Percentiles rank a stretch among this genome's conserved stretches.
phyloP scores from a whole-genome alignment of 2,329 filamentous ascomycete genomes.

The Phaeosphaeriaceae sp. region DNA sequence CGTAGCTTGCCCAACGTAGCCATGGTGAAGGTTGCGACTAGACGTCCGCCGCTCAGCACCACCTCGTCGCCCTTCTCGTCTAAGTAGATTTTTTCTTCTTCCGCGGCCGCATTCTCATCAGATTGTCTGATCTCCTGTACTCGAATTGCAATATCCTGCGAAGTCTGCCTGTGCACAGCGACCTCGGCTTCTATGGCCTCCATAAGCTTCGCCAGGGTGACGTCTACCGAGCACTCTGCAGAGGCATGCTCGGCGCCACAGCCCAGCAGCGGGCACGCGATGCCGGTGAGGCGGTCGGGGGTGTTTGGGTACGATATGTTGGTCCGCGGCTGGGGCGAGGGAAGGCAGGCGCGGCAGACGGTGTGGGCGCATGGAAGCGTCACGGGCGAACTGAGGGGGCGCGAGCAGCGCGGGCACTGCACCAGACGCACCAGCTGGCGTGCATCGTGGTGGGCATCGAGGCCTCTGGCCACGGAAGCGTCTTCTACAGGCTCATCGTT shows the following conservation, averaged over 20 bases:
- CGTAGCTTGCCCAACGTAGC: conserved; percentile 67
- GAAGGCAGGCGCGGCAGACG: conserved; percentile 78
- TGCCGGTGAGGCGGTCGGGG: conserved; percentile 70
- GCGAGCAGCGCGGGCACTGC: conserved; percentile 78
- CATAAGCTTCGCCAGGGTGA: conserved; percentile 76
- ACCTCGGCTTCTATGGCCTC: conserved; percentile 61
- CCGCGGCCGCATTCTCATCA: conserved; percentile 36
- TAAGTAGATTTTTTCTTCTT: conserved; percentile 49
- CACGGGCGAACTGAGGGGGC: conserved; percentile 70
- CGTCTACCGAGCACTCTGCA: conserved; percentile 78
- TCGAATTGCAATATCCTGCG: conserved; percentile 44
- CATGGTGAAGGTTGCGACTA: conserved; percentile 72
- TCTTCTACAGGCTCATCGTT: conserved; percentile 44
- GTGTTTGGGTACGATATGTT: conserved; percentile 80
- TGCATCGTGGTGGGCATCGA: conserved; percentile 62
- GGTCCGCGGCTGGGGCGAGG: conserved; percentile 66
- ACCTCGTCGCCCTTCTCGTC: conserved; percentile 39
- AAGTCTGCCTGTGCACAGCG: conserved; percentile 43
- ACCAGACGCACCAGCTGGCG: conserved; percentile 74
- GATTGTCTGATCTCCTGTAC: conserved; percentile 51
- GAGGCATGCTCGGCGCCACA: conserved; percentile 76
- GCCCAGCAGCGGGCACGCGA: conserved; percentile 73
- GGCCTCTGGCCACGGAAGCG: conserved; percentile 43
- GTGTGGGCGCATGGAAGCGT: conserved; percentile 83
- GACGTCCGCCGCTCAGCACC: conserved; percentile 62